These are phyloP conservation scores for Quercus phellos DNA, from an alignment of 331 rosid genomes.

Conservation along the genomic window DNA sequence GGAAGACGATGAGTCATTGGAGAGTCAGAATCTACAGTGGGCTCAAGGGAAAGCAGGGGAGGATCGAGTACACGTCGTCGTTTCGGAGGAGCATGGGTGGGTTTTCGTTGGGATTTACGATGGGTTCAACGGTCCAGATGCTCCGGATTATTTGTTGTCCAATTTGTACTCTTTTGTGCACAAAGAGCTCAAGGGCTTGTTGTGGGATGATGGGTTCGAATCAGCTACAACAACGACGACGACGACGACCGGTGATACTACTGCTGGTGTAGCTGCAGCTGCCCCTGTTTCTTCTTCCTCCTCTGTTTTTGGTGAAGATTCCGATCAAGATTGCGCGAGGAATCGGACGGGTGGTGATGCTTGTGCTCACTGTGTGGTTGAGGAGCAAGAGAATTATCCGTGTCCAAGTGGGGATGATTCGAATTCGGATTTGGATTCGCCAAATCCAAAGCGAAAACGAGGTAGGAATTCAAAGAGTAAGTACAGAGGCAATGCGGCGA, in stretches of 20 bases:
- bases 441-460: constrained; percentile 24
- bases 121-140: constrained; percentile 97
- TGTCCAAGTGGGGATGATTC: constrained; percentile 43
- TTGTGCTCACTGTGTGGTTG: constrained; percentile 50
- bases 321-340: constrained; percentile 30
- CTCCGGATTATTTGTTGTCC: constrained; percentile 77
- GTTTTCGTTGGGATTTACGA: constrained; percentile 96
- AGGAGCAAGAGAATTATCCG: constrained; percentile 51
- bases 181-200: constrained; percentile 76
- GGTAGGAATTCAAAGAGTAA: constrained; percentile 37
- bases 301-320: constrained; percentile 29
- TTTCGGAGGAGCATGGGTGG: constrained; percentile 97
- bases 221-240: constrained; percentile 5
- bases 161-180: constrained; percentile 70
- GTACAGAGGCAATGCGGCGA: constrained; percentile 44
- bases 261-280: neutral
- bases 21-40: constrained; percentile 94
- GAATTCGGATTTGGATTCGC: constrained; percentile 22
- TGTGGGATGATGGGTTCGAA: constrained; percentile 68
- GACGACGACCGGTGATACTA: too few species aligned
- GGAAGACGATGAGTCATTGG: constrained; percentile 74
- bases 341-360: constrained; percentile 29
- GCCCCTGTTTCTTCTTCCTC: constrained; percentile 25
- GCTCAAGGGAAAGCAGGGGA: constrained; percentile 99
- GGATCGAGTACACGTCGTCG: constrained; percentile 93